Conservation (phyloP, 352 stramenopile species). For the Plasmopara viticola region DNA sequence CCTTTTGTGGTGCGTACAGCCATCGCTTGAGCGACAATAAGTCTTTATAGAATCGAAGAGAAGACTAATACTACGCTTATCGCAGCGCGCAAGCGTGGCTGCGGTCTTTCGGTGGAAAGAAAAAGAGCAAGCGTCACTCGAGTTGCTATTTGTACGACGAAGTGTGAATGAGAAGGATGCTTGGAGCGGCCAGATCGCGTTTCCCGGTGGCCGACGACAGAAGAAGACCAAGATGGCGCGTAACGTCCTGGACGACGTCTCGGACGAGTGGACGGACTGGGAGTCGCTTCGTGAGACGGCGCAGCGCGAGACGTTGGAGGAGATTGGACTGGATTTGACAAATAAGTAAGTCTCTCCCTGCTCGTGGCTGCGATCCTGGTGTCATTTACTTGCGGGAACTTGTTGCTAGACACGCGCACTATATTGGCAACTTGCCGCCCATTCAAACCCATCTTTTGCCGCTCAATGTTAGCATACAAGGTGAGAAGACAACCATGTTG, state of each 20-base stretch:
- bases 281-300: constrained; percentile 67
- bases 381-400: too few relatives aligned
- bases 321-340: constrained; percentile 46
- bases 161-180: constrained; percentile 66
- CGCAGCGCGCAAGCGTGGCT: constrained; percentile 64
- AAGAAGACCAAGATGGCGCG: constrained; percentile 39
- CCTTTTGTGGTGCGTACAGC: constrained; percentile 26
- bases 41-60: neutral
- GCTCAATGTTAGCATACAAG: too few relatives aligned
- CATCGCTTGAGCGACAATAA: neutral
- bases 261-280: constrained; percentile 41
- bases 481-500: too few relatives aligned
- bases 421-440: too few relatives aligned
- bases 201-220: constrained; percentile 65
- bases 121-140: constrained; percentile 48
- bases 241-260: constrained; percentile 13
- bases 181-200: constrained; percentile 81
- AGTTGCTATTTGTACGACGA: constrained; percentile 26
- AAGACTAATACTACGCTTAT: neutral
- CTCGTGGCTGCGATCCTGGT: too few relatives aligned
- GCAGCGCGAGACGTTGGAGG: constrained; percentile 70
- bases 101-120: constrained; percentile 79
- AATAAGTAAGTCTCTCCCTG: too few relatives aligned
- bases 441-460: too few relatives aligned
- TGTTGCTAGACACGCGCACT: too few relatives aligned